Conservation (phyloP, 2,329 filamentous ascomycete species). For the Nothophoma quercina region DNA sequence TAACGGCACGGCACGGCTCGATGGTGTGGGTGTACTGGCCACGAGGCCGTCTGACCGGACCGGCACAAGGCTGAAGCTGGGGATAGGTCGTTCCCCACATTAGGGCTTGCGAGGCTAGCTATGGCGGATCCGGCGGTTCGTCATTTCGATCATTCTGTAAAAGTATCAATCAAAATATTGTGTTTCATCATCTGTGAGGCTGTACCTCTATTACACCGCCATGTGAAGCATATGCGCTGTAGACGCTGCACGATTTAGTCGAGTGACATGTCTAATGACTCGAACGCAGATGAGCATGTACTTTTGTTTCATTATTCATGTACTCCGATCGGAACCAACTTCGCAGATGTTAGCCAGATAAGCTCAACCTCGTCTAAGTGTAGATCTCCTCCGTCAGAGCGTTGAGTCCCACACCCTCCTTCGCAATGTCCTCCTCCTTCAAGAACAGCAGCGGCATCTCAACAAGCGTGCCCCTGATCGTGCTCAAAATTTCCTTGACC, state of each 20-base stretch:
- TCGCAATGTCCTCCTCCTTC: constrained; percentile 84
- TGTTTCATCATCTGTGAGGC: too few relatives aligned
- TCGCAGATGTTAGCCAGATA: neutral
- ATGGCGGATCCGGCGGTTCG: neutral
- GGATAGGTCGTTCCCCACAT: neutral
- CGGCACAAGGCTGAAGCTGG: neutral
- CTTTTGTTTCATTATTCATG: neutral
- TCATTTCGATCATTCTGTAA: too few relatives aligned
- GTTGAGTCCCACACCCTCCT: constrained; percentile 72
- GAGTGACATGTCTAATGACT: too few relatives aligned
- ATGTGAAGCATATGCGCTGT: too few relatives aligned
- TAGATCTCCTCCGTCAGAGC: constrained; percentile 59
- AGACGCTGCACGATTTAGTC: too few relatives aligned
- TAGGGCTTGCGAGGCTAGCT: neutral
- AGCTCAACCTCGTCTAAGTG: constrained; percentile 40
- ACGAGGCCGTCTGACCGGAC: neutral
- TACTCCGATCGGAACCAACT: neutral
- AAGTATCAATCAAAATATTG: too few relatives aligned
- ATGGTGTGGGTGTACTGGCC: neutral
- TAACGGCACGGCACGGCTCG: constrained; percentile 1
- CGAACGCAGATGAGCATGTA: neutral
- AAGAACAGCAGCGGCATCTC: constrained; percentile 94
- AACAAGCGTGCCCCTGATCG: constrained; percentile 68
- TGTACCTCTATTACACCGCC: too few relatives aligned
- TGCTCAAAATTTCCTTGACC: constrained; percentile 73